These are phyloP conservation scores for Solanum hybrid DNA, from an alignment of 305 asterid genomes.

Conservation along the genomic window DNA sequence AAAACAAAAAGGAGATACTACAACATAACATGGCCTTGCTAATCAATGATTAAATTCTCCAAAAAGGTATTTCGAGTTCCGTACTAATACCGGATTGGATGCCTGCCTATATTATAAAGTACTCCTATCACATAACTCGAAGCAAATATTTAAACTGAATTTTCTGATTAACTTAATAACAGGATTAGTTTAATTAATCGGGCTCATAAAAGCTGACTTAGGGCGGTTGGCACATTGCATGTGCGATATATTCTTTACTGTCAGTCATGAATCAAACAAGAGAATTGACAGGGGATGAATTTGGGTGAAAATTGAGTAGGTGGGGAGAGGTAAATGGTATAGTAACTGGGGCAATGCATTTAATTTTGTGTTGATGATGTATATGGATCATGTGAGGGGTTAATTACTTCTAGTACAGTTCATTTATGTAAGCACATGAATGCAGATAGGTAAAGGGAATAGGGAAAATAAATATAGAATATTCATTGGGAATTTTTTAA, in stretches of 20 bases:
- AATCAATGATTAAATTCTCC: neutral
- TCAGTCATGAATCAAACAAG: neutral
- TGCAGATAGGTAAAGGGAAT: slow-evolving; percentile 3
- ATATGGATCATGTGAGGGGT: slow-evolving; percentile 38
- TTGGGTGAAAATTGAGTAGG: slow-evolving; percentile 14
- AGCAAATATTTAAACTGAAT: neutral
- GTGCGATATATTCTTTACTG: slow-evolving; percentile 5
- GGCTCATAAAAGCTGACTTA: neutral
- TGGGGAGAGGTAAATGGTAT: slow-evolving; percentile 12
- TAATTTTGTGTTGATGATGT: slow-evolving; percentile 13
- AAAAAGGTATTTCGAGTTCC: neutral
- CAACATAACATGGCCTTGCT: neutral
- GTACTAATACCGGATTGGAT: neutral
- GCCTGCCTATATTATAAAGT: neutral
- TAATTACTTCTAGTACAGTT: slow-evolving; percentile 13
- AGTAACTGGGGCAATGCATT: neutral
- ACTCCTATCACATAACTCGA: neutral
- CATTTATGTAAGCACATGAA: slow-evolving; percentile 39
- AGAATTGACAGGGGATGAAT: neutral
- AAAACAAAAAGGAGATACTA: slow-evolving; percentile 1
- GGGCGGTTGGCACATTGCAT: neutral
- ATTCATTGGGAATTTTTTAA: neutral
- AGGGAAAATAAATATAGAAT: neutral
- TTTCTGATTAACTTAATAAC: neutral
- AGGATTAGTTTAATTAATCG: neutral